phyloP scores from a whole-genome alignment of 257 asterid genomes.

The Solanum gandarillasii region DNA sequence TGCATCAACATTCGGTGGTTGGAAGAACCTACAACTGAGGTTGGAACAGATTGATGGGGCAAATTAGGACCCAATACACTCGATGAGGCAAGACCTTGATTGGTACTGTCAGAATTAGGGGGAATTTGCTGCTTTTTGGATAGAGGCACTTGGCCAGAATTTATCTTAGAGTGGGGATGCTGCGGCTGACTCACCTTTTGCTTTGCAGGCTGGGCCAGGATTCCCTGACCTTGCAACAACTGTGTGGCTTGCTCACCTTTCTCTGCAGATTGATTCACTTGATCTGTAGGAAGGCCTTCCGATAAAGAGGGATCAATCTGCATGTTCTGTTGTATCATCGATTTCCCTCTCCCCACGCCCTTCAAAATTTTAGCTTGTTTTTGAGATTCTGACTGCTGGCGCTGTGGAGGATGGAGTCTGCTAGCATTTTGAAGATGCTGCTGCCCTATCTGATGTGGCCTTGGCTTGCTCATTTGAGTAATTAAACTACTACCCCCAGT shows the following conservation, averaged over 20 bases:
- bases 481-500: constrained; percentile 34
- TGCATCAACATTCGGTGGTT: constrained; percentile 21
- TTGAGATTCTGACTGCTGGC: constrained; percentile 54
- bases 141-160: constrained; percentile 38
- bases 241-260: constrained; percentile 37
- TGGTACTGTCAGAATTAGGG: constrained; percentile 38
- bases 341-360: constrained; percentile 65
- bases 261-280: constrained; percentile 34
- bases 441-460: constrained; percentile 14
- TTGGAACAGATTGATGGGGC: constrained; percentile 36
- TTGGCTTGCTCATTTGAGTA: constrained; percentile 44
- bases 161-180: constrained; percentile 41
- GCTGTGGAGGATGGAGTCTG: constrained; percentile 39
- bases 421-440: constrained; percentile 5
- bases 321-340: constrained; percentile 39
- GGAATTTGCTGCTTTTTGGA: constrained; percentile 34
- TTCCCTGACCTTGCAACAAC: constrained; percentile 39
- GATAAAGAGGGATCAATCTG: constrained; percentile 39
- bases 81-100: constrained; percentile 38
- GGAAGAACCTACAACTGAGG: constrained; percentile 29
- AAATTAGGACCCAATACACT: constrained; percentile 28
- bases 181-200: constrained; percentile 29
- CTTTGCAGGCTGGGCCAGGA: constrained; percentile 37
- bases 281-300: constrained; percentile 47
- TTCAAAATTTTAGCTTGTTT: constrained; percentile 58